Base-by-base conservation (phyloP, 495 filamentous ascomycete genomes). In the Parachaetomium inaequale region DNA sequence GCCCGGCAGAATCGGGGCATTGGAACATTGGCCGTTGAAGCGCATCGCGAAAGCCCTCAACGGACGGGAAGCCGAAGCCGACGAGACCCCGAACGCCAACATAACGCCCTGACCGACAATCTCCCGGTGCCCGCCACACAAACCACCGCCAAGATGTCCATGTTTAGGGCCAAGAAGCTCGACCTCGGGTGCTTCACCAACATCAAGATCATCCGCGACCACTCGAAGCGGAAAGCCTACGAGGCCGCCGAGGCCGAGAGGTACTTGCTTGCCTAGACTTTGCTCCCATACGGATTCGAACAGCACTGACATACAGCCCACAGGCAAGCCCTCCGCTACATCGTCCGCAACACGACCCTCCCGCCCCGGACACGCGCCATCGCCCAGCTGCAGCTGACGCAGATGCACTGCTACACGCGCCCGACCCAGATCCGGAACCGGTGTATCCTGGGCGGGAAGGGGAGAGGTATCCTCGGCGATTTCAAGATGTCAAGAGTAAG, bases 271-370 rank as follows among this genome's bases (percentile, higher is more conserved):
- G 21, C 28, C 46, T 17, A 29, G 1, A 34, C 36, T 43, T 14
- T 4, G 5, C n/a, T 11, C n/a, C 43, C 2, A 23, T 4, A 1
- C 23, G 21, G 3, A 10, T 0, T 55, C 43, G n/a, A 12, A 45
- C 52, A 38, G 34, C 31, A 34, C 54, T 43, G 26, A 55, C 42
- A 55, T 17, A 50, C 26, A 43, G 19, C 8, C 29, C 42, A 58
- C 21, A 96, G 94, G 72, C 94, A 98, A 89, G 94, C 95, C 29
- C 88, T 98, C 52, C 89, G 94, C 66, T 97, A 96, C 76, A 85
- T 95, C 65, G 88, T 96, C 75, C 91, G 88, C 72, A 98, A 98
- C 75, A 93, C 92, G 28, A 87, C 84, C 11, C 87, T 98, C 21
- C 87, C 92, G 7, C 79, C 84, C 52, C 86, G 93, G 64, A 85